These are phyloP conservation scores for Fomitopsis pinicola DNA, from an alignment of 1,284 basidiomycete species.

Conservation along the genomic window DNA sequence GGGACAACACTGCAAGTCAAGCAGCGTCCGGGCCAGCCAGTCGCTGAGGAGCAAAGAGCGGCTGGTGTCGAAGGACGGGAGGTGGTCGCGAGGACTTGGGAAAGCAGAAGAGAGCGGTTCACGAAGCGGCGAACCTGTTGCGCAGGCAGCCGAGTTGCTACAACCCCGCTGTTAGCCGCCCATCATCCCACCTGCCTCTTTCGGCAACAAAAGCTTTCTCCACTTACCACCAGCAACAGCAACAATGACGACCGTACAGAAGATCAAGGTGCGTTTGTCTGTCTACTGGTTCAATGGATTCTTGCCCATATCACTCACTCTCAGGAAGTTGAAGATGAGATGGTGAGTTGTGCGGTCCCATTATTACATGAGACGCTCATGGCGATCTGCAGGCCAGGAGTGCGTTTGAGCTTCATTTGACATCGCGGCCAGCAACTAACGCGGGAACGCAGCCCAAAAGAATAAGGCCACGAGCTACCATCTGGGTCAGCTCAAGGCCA, in stretches of 20 bases:
- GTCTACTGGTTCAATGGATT: not conserved
- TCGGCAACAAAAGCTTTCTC: conserved; percentile 8
- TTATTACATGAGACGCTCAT: conserved; percentile 3
- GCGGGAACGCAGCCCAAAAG: conserved; percentile 68
- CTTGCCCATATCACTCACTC: not conserved
- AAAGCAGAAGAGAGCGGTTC: conserved; percentile 4
- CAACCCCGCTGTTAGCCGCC: conserved; percentile 7
- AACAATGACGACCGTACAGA: conserved; percentile 82
- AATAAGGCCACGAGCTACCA: conserved; percentile 97
- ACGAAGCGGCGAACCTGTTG: conserved; percentile 1
- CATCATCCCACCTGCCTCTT: conserved; percentile 5
- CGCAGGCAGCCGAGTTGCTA: conserved; percentile 8
- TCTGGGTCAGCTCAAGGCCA: conserved; percentile 96
- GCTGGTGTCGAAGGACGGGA: conserved; percentile 26
- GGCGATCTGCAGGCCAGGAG: conserved; percentile 32
- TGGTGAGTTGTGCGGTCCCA: conserved; percentile 50
- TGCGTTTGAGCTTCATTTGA: conserved; percentile 22
- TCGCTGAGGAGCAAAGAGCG: conserved; percentile 45
- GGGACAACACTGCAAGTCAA: conserved; percentile 26
- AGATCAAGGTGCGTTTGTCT: conserved; percentile 68
- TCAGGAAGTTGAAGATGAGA: conserved; percentile 94
- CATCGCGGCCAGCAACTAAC: conserved; percentile 6
- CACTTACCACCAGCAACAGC: conserved; percentile 31
- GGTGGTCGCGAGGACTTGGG: conserved; percentile 13
- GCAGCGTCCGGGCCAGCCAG: conserved; percentile 58